Evolutionary conservation across 23 red algal species (phyloP), one percentile per base, ranked within the genome.

Genomic region (Agarophyton chilense): DNA sequence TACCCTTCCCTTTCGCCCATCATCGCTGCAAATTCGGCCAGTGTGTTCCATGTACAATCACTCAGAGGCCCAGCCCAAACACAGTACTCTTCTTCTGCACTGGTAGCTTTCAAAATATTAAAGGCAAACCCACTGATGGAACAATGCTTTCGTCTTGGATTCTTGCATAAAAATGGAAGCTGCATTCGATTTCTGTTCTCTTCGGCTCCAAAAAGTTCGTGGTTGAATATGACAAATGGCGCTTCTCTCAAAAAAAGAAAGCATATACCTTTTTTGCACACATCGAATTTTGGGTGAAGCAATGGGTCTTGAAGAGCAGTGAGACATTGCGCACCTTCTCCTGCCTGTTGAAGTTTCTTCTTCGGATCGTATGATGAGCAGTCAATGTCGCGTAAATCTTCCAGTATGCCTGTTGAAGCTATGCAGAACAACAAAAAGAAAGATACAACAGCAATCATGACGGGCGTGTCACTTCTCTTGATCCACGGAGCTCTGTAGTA

Each of bases 11-110:
- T 40, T 12, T 61, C 52, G 0, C 40, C 68, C 60, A 65, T 65
- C 4, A 74, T 39, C 4, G 40, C 55, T 0, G 52, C 55, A 29
- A 45, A 83, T n/a, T 65, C 43, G 4, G 66, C 79, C 17, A 83
- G 32, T 2, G 55, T 56, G 56, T 83, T 83, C 40, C 55, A 83
- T 34, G 79, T 83, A 24, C 79, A 83, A 10, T 35, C 46, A 25
- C 66, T 12, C 9, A 56, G 9, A 14, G 55, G 79, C 13, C 79
- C 79, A 32, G 35, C 56, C 79, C 79, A 83, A 33, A 47, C 61
- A 56, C 79, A 83, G 40, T 49, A 65, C 24, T 63, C 82, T 22
- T 63, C 61, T 9, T 21, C 13, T n/a, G 82, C 61, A 63, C 58
- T 70, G 19, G 82, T 86, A 10, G 8, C 58, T 73, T 33, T 8